These are phyloP conservation scores for Xylaria cubensis DNA, from an alignment of 495 filamentous ascomycete species.

Conservation along the genomic window DNA sequence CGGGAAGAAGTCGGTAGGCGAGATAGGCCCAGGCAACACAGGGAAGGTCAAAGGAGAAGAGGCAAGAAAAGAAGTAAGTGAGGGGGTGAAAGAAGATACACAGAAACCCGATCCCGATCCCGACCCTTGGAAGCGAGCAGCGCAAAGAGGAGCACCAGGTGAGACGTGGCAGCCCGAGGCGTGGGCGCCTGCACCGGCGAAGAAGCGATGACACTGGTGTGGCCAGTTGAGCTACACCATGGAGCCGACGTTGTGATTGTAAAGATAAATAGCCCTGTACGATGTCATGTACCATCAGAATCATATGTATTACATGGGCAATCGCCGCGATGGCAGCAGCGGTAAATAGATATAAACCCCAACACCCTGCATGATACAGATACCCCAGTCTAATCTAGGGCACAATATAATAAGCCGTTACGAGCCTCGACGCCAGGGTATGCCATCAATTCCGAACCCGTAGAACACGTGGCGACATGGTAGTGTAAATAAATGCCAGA, in stretches of 20 bases:
- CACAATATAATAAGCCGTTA: neutral
- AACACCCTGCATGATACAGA: neutral
- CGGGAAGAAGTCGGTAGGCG: constrained; percentile 14
- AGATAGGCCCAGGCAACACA: constrained; percentile 29
- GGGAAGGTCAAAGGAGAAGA: constrained; percentile 40
- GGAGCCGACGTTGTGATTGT: neutral
- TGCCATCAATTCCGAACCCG: neutral
- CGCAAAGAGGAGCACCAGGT: constrained; percentile 56
- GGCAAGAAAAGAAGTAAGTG: constrained; percentile 27
- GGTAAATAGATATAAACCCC: neutral
- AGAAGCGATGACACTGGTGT: constrained; percentile 35
- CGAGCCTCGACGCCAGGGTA: constrained; percentile 17
- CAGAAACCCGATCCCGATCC: constrained; percentile 38
- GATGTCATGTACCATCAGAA: neutral
- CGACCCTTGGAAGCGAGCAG: constrained; percentile 68
- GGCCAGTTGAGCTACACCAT: neutral
- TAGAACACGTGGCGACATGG: neutral
- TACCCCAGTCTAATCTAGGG: neutral
- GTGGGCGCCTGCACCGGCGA: constrained; percentile 64
- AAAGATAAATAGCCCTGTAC: constrained; percentile 15
- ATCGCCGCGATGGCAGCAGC: neutral
- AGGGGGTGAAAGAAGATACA: constrained; percentile 25
- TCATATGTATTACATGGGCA: constrained; percentile 1
- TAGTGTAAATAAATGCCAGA: neutral
- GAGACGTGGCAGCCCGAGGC: constrained; percentile 79